These are phyloP conservation scores for Metahyphopichia silvanorum DNA, from an alignment of 805 yeast genomes.

Conservation along the genomic window DNA sequence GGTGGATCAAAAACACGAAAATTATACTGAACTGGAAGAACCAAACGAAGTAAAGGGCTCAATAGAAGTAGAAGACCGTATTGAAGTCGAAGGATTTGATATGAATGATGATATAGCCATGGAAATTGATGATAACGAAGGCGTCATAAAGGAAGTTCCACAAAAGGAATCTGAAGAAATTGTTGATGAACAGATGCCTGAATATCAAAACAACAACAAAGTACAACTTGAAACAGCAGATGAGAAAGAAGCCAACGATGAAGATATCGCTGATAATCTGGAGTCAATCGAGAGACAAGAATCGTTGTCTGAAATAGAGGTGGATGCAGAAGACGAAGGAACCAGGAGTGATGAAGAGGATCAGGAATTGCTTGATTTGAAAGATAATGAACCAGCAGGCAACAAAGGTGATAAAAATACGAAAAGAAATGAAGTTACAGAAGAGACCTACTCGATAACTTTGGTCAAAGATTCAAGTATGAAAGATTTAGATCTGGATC, in stretches of 20 bases:
- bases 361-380: no score
- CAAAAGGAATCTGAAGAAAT: no score
- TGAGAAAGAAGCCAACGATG: not conserved
- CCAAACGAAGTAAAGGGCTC: no score
- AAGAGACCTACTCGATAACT: not conserved
- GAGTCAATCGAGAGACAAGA: conserved; percentile 1
- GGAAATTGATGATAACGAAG: no score
- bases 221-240: no score
- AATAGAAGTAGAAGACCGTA: no score
- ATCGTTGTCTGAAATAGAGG: conserved; percentile 1
- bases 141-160: no score
- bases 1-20: not conserved
- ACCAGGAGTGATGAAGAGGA: conserved; percentile 1
- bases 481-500: not conserved
- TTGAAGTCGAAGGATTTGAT: no score
- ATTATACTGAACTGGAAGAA: no score
- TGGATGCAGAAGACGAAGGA: conserved; percentile 1
- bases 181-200: no score
- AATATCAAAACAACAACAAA: no score
- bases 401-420: not conserved
- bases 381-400: not conserved
- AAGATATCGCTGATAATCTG: not conserved
- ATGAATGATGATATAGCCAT: no score
- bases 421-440: not conserved
- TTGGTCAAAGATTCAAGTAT: not conserved